phyloP scores from a whole-genome alignment of 1,284 basidiomycete genomes.

The Tylopilus orsonianus region DNA sequence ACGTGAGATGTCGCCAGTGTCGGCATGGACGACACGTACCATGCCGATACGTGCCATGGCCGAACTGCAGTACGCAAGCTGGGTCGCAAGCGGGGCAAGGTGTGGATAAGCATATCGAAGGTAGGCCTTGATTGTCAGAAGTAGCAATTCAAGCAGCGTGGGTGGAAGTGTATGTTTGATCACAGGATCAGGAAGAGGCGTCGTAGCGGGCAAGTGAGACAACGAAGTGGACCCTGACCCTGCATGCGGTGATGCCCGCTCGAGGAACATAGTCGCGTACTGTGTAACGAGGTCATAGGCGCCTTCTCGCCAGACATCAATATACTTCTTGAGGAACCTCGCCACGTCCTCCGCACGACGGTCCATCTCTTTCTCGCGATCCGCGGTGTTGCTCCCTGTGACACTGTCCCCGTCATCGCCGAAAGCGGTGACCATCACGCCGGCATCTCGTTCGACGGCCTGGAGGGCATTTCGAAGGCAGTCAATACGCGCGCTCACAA shows the following conservation, averaged over 20 bases:
- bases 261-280: constrained; percentile 87
- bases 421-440: constrained; percentile 21
- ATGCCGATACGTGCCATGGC: constrained; percentile 91
- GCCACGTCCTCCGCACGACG: constrained; percentile 69
- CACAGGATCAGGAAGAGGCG: constrained; percentile 19
- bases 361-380: constrained; percentile 39
- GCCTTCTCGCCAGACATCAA: constrained; percentile 90
- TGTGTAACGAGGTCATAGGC: constrained; percentile 91
- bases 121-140: constrained; percentile 60
- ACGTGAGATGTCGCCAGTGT: background rate
- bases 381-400: constrained; percentile 21
- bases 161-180: constrained; percentile 33
- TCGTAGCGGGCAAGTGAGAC: constrained; percentile 21
- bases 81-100: constrained; percentile 83
- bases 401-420: constrained; percentile 13
- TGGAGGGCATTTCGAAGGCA: constrained; percentile 50
- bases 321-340: constrained; percentile 80
- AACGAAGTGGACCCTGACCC: constrained; percentile 17
- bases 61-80: constrained; percentile 89
- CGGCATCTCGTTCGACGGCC: constrained; percentile 43
- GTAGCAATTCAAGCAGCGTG: constrained; percentile 55
- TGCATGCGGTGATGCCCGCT: constrained; percentile 41
- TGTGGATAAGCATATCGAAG: constrained; percentile 49
- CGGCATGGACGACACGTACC: constrained; percentile 20
- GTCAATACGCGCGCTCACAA: constrained; percentile 60